These are phyloP conservation scores for Penicillium sclerotiorum DNA, from an alignment of 2,329 filamentous ascomycete genomes.

Conservation along the genomic window DNA sequence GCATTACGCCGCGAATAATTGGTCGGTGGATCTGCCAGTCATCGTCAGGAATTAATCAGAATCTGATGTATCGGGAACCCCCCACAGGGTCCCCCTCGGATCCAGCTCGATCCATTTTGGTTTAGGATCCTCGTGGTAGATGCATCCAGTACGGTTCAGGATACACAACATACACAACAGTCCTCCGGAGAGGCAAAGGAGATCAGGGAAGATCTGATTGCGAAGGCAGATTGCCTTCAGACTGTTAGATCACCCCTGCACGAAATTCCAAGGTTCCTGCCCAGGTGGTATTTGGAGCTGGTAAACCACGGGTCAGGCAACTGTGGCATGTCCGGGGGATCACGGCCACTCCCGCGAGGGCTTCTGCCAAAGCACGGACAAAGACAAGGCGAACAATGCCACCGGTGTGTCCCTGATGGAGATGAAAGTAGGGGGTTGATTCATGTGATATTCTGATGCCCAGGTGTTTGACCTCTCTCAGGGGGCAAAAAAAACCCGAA, in stretches of 20 bases:
- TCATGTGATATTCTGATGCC: not conserved
- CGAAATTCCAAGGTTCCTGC: not conserved
- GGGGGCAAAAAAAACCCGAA: not conserved
- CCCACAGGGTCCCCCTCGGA: slow-evolving; percentile 14
- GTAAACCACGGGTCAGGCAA: slow-evolving; percentile 18
- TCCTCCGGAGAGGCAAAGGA: not conserved
- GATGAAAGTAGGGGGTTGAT: not conserved
- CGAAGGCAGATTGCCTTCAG: not conserved
- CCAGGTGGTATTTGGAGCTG: no score
- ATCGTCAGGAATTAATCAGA: slow-evolving; percentile 17
- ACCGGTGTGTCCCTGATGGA: no score
- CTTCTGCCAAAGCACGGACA: not conserved
- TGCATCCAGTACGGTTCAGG: not conserved
- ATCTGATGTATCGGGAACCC: slow-evolving; percentile 16
- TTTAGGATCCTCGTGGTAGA: slow-evolving; percentile 9
- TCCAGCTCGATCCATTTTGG: not conserved
- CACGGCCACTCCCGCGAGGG: slow-evolving; percentile 16
- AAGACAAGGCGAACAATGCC: not conserved
- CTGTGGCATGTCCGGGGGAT: slow-evolving; percentile 5
- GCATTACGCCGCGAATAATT: slow-evolving; percentile 14
- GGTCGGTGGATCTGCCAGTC: slow-evolving; percentile 19
- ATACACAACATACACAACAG: not conserved
- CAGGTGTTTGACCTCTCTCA: not conserved
- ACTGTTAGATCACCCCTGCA: not conserved
- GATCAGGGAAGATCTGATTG: not conserved